Base-by-base conservation (phyloP, 1,139 yeast genomes). In the Hyphopichia buzzinii region DNA sequence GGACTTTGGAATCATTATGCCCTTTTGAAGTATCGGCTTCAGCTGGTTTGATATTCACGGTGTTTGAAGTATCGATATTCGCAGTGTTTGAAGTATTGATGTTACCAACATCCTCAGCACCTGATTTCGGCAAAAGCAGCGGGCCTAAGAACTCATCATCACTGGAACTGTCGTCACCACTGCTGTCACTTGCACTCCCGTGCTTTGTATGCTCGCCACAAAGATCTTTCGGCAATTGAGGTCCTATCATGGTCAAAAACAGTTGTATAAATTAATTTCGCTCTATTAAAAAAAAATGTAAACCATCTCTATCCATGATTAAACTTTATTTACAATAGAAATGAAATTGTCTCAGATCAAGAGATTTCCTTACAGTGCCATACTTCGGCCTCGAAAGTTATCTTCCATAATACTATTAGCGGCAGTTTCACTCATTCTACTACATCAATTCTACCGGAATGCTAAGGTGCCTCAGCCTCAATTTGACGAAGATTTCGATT, bases 211-310 rank as follows among this genome's bases (percentile, higher is more conserved):
- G n/a, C n/a, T n/a, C n/a, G n/a, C n/a, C n/a, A n/a, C n/a, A n/a
- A n/a, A n/a, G n/a, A n/a, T n/a, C n/a, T 17, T 29, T 28, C 23
- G 42, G 44, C 12, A 39, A 31, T 16, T 37, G 38, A 10, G 44
- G 44, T 6, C 44, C 44, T 4, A 41, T 41, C 44, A 41, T 41
- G 12, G 8, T 7, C 12, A n/a, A 25, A n/a, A n/a, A n/a, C n/a
- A n/a, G n/a, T n/a, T n/a, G n/a, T n/a, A n/a, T n/a, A n/a, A n/a
- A n/a, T n/a, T n/a, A n/a, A n/a, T n/a, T n/a, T n/a, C n/a, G n/a
- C n/a, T n/a, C n/a, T n/a, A n/a, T n/a, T n/a, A n/a, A n/a, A n/a
- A n/a, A n/a, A n/a, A n/a, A n/a, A n/a, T n/a, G n/a, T n/a, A n/a
- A n/a, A n/a, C n/a, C n/a, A n/a, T n/a, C n/a, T n/a, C n/a, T n/a